These are phyloP conservation scores for Leccinum aurantiacum DNA, from an alignment of 768 basidiomycete genomes.

Conservation along the genomic window DNA sequence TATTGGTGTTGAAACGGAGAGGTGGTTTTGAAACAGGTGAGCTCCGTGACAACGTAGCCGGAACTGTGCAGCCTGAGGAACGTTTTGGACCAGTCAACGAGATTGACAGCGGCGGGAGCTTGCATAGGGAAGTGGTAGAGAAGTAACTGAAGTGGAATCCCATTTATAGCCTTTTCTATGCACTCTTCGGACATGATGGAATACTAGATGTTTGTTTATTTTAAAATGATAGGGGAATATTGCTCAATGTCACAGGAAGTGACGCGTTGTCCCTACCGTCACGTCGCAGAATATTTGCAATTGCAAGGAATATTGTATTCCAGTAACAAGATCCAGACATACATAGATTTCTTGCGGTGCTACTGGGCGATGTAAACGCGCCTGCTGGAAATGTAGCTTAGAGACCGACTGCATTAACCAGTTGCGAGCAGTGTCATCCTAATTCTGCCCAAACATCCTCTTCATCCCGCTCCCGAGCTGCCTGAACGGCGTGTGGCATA, in stretches of 20 bases:
- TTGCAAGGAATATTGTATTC: no score
- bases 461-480: conserved; percentile 53
- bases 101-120: not conserved
- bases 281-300: no score
- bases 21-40: not conserved
- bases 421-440: conserved; percentile 33
- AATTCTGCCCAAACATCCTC: conserved; percentile 75
- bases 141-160: not conserved
- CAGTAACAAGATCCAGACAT: no score
- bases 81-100: not conserved
- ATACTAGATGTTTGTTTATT: not conserved
- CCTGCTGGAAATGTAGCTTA: no score
- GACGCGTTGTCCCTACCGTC: no score
- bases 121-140: not conserved
- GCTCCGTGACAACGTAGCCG: not conserved
- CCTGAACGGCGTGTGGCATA: conserved; percentile 62
- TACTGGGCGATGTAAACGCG: no score
- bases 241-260: no score
- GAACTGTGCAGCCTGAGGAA: not conserved
- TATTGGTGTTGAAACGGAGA: not conserved
- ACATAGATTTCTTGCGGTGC: no score
- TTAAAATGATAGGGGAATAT: not conserved
- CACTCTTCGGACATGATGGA: not conserved
- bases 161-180: not conserved
- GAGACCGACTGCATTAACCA: not conserved